Evolutionary conservation across 2,329 filamentous ascomycete genomes (phyloP).

Genomic region (Xylariaceae sp.): DNA sequence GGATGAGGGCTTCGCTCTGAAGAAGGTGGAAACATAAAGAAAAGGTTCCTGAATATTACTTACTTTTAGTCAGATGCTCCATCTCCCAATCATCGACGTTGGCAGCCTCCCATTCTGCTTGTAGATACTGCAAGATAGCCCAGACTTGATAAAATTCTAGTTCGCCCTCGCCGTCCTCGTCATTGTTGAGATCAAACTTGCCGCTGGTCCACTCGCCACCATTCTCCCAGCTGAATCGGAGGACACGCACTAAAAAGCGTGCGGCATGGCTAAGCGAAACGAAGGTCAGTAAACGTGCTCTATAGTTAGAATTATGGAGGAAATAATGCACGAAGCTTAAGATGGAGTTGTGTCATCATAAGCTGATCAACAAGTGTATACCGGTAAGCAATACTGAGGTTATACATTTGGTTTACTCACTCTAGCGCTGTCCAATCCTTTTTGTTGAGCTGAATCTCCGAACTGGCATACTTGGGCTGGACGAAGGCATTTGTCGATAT

Average conservation of each 20-base stretch:
- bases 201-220: slow-evolving; percentile 37
- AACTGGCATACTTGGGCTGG: slow-evolving; percentile 23
- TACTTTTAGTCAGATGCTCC: slow-evolving; percentile 15
- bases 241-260: slow-evolving; percentile 38
- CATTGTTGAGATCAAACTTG: slow-evolving; percentile 32
- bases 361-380: too few species aligned
- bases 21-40: not conserved
- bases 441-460: slow-evolving; percentile 24
- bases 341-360: not conserved
- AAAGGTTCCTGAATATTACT: not conserved
- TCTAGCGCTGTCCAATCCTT: slow-evolving; percentile 36
- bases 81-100: slow-evolving; percentile 36
- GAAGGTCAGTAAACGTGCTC: not conserved
- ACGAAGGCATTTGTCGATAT: slow-evolving; percentile 30
- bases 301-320: not conserved
- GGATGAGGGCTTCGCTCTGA: not conserved
- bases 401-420: slow-evolving; percentile 10
- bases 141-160: slow-evolving; percentile 41
- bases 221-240: slow-evolving; percentile 38
- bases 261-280: slow-evolving; percentile 31
- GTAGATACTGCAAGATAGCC: slow-evolving; percentile 38
- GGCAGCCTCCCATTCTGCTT: slow-evolving; percentile 41
- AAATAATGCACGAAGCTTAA: not conserved
- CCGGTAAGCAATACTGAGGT: not conserved
- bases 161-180: slow-evolving; percentile 34